Evolutionary conservation across 2,329 filamentous ascomycete genomes (phyloP).

Genomic region (Colletotrichum salicis): DNA sequence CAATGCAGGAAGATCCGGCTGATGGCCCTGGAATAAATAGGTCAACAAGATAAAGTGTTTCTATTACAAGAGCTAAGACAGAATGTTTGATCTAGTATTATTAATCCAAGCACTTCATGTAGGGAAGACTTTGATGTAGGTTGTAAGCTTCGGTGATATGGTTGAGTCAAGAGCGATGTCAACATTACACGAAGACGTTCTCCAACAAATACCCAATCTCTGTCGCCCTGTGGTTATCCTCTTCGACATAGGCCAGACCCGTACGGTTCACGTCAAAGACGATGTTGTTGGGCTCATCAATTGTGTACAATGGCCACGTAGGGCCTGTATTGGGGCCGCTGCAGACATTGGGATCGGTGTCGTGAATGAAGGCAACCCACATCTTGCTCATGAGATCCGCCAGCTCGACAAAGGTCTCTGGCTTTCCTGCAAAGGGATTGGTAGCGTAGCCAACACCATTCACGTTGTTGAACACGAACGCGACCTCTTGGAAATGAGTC

Average conservation of each 20-base stretch:
- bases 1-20: neutral
- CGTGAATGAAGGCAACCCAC: slow-evolving; percentile 62
- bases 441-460: slow-evolving; percentile 62
- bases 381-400: slow-evolving; percentile 60
- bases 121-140: too few species aligned
- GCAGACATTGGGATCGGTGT: slow-evolving; percentile 53
- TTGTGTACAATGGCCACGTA: slow-evolving; percentile 57
- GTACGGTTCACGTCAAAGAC: slow-evolving; percentile 62
- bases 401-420: slow-evolving; percentile 52
- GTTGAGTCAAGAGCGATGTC: too few species aligned
- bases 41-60: neutral
- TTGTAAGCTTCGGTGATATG: too few species aligned
- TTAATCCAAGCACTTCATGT: neutral
- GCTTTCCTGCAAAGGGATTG: slow-evolving; percentile 53
- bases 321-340: neutral
- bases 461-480: slow-evolving; percentile 61
- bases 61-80: neutral
- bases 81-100: neutral
- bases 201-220: slow-evolving; percentile 52
- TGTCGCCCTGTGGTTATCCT: slow-evolving; percentile 56
- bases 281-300: slow-evolving; percentile 54
- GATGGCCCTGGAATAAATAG: neutral
- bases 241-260: slow-evolving; percentile 49
- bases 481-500: slow-evolving; percentile 43
- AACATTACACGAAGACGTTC: slow-evolving; percentile 4